Percentiles rank a stretch among this genome's conserved stretches.
These are phyloP conservation scores for Termitomyces sp. DNA, from an alignment of 768 basidiomycete species.

Conservation along the genomic window DNA sequence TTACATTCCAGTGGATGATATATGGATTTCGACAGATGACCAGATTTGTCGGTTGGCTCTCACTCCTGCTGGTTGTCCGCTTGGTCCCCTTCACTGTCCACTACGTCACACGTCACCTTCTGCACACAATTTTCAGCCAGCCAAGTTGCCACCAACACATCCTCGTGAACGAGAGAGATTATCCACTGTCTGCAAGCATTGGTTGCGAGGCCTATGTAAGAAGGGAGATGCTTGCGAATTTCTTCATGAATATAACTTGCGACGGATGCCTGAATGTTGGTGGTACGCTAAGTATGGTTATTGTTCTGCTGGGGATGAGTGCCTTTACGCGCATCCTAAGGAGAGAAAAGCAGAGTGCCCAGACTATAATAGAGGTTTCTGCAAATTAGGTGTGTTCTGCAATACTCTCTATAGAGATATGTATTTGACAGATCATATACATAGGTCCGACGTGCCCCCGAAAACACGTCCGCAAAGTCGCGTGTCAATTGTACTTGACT, in stretches of 20 bases:
- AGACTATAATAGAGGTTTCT: conserved; percentile 94
- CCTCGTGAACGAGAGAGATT: conserved; percentile 79
- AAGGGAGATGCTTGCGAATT: conserved; percentile 98
- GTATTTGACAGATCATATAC: conserved; percentile 1
- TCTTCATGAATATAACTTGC: conserved; percentile 95
- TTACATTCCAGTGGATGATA: not conserved
- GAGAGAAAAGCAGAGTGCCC: conserved; percentile 90
- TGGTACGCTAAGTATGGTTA: conserved; percentile 99
- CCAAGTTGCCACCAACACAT: conserved; percentile 75
- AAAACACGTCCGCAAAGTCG: conserved; percentile 88
- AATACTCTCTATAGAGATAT: not conserved
- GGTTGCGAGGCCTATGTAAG: conserved; percentile 96
- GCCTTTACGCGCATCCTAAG: conserved; percentile 93
- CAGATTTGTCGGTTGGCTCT: conserved; percentile 89
- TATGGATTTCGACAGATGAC: conserved; percentile 50
- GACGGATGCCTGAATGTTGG: conserved; percentile 99
- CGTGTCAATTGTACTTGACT: conserved; percentile 86
- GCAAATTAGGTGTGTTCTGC: conserved; percentile 71
- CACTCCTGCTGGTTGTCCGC: conserved; percentile 79
- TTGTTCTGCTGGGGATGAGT: conserved; percentile 95
- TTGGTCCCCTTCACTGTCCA: conserved; percentile 89
- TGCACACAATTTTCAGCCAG: conserved; percentile 82
- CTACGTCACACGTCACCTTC: conserved; percentile 89
- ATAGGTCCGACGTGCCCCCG: conserved; percentile 82
- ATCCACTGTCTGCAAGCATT: conserved; percentile 97